These are phyloP conservation scores for Amesomyces nigricolor DNA, from an alignment of 2,329 filamentous ascomycete species.

Conservation along the genomic window DNA sequence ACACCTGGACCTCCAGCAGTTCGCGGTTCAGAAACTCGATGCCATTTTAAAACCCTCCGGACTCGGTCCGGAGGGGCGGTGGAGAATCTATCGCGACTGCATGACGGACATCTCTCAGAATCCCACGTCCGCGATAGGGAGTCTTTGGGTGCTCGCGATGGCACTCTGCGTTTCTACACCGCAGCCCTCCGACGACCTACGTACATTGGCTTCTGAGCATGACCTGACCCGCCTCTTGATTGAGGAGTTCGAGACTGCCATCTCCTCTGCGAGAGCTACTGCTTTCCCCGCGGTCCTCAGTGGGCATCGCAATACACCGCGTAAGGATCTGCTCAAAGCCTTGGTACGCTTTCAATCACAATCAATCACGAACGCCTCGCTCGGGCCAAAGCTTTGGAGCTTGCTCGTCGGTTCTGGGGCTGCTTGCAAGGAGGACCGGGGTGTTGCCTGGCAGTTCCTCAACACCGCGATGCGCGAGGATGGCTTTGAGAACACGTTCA, in stretches of 20 bases:
- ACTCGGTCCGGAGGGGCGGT: constrained; percentile 49
- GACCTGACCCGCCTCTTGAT: constrained; percentile 57
- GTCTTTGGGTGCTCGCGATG: constrained; percentile 58
- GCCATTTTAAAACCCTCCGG: constrained; percentile 51
- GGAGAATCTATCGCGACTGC: constrained; percentile 60
- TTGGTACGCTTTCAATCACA: constrained; percentile 54
- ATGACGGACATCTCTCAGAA: constrained; percentile 60
- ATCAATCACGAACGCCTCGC: constrained; percentile 51
- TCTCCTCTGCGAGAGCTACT: constrained; percentile 36
- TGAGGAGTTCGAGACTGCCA: constrained; percentile 57
- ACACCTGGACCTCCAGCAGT: constrained; percentile 56
- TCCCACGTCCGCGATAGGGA: constrained; percentile 63
- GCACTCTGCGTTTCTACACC: constrained; percentile 39
- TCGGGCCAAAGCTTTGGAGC: constrained; percentile 64
- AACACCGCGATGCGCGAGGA: constrained; percentile 41
- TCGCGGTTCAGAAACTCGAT: constrained; percentile 57
- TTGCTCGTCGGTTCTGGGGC: constrained; percentile 62
- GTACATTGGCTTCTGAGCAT: constrained; percentile 53
- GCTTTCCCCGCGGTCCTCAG: constrained; percentile 42
- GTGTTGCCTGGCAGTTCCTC: constrained; percentile 64
- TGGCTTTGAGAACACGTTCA: constrained; percentile 49
- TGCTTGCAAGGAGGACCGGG: constrained; percentile 54
- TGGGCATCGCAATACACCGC: constrained; percentile 46
- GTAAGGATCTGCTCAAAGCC: constrained; percentile 54
- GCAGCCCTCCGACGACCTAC: constrained; percentile 44